Base-by-base conservation (phyloP, 1,284 basidiomycete species). In the Entoloma clypeatum region DNA sequence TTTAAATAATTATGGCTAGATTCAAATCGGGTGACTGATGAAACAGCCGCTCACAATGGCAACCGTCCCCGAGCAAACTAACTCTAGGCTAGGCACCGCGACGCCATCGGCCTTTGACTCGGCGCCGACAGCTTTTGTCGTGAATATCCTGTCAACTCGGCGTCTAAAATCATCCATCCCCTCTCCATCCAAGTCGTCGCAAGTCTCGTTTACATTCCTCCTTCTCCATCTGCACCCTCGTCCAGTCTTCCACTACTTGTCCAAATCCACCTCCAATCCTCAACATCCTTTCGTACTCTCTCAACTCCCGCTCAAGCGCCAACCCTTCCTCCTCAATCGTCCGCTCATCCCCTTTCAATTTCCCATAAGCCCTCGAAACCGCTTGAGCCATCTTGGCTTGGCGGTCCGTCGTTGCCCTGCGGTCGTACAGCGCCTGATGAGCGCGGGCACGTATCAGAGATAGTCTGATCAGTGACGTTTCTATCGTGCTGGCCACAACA, bases 171-270 rank as follows among this genome's bases (percentile, higher is more conserved):
- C 11, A 11, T 61, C 51, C 71, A 47, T 70, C 65, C 10, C 67
- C 69, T 4, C 68, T 71, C 71, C 71, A 76, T 3, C 73, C 74
- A 19, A 77, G 55, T 33, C 73, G 60, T 37, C 69, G 56, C 39
- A 76, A 54, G 50, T 77, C 73, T 38, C 57, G 59, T 45, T 60
- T 54, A 46, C 74, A 74, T 50, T 75, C 72, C 24, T 76, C 72
- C 16, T 61, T 69, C 51, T 73, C 74, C 44, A 59, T 61, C 52
- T 68, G 64, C 10, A 74, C 66, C 32, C 63, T 58, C 10, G 67
- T 60, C 67, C 69, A 74, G 43, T 76, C 74, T 34, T 68, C 62
- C n/a, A 74, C 62, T 7, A 75, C 55, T 52, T 75, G 72, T 36
- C 52, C 57, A 48, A 71, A 75, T 27, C 68, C 67, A 6, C 61